Evolutionary conservation across 2,329 filamentous ascomycete species (phyloP), one percentile per base, ranked within the genome.

Genomic region (Aspergillus flavus): DNA sequence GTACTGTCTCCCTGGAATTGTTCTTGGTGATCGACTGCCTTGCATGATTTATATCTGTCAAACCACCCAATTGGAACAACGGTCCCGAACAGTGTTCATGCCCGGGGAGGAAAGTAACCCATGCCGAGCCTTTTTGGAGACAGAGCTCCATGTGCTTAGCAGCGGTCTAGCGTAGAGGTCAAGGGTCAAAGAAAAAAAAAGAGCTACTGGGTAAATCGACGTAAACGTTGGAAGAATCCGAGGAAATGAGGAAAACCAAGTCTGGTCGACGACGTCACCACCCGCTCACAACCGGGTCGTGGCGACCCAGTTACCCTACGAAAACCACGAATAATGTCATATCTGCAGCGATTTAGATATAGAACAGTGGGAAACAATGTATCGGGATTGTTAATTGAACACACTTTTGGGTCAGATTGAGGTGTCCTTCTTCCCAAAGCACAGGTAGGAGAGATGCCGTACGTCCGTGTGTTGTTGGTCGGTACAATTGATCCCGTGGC

Each of bases 201-300:
- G 6, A n/a, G 39, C 39, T n/a, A 48, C 12, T 36, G 34, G 21
- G 21, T 46, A 21, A 46, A 46, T 23, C 43, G 6, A 28, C 21
- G 45, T 48, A 26, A 48, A 26, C n/a, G n/a, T 46, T 28, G 23
- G 23, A 26, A 26, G 45, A 28, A 48, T 12, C 21, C n/a, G n/a
- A 23, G n/a, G 45, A 12, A 16, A 26, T 26, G 21, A 48, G 14
- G 21, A 28, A 9, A 23, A 26, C 45, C 26, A 61, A 57, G 45
- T 66, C 43, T 61, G 64, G 64, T 64, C 41, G 26, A 64, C 59
- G 64, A 66, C 64, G 64, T 66, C 64, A 66, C 64, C 62, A 62
- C 57, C 62, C 61, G 59, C 45, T 30, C 28, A 45, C 34, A 48
- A 32, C 30, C 45, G 45, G 45, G 14, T 43, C 53, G 53, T 58